These are phyloP conservation scores for Acanthamoeba triangularis DNA, from an alignment of 208 protist species.

Conservation along the genomic window DNA sequence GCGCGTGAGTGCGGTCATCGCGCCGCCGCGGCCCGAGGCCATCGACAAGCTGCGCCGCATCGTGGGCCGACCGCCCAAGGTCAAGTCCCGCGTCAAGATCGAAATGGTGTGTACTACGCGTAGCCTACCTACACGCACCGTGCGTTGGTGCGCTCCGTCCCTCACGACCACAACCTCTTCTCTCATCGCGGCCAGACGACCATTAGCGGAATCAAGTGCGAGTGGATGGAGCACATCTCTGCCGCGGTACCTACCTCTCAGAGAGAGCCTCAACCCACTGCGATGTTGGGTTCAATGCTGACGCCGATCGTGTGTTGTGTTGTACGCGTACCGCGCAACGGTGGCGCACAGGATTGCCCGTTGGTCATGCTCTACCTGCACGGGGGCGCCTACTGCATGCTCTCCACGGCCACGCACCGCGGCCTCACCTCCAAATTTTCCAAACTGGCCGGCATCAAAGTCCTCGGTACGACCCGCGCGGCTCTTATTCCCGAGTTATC, in stretches of 20 bases:
- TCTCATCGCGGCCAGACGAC: background rate
- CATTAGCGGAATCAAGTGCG: background rate
- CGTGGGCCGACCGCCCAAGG: constrained; percentile 38
- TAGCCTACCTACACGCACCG: no score
- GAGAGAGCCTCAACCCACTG: no score
- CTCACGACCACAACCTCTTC: no score
- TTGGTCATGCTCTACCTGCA: constrained; percentile 36
- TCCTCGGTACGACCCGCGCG: background rate
- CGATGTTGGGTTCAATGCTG: background rate
- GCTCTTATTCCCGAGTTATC: no score
- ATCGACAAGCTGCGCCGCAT: constrained; percentile 51
- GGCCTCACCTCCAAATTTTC: constrained; percentile 55
- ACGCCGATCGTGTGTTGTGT: background rate
- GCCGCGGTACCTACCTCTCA: background rate
- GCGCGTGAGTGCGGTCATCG: constrained; percentile 2
- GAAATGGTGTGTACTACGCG: background rate
- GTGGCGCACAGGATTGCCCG: background rate
- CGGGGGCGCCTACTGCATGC: constrained; percentile 50
- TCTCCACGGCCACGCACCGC: constrained; percentile 21
- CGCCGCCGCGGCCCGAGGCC: background rate
- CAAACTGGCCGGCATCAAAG: constrained; percentile 13
- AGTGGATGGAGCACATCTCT: constrained; percentile 56
- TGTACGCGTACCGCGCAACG: background rate
- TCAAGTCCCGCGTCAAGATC: constrained; percentile 38
- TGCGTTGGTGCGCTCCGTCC: no score